phyloP scores from a whole-genome alignment of 2,329 filamentous ascomycete genomes.

The Aureobasidium sp. region DNA sequence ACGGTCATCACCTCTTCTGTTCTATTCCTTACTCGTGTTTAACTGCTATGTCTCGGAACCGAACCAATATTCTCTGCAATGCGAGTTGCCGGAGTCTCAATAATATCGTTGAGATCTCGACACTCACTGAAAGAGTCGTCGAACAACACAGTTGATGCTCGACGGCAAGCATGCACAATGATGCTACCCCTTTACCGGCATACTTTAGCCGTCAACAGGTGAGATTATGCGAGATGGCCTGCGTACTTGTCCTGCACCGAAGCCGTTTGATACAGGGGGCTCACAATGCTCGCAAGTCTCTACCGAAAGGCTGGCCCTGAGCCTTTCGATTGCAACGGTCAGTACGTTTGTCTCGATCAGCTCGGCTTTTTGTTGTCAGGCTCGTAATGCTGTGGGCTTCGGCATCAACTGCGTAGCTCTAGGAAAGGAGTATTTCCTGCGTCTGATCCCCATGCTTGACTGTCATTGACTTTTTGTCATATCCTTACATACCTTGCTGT shows the following conservation, averaged over 20 bases:
- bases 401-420: constrained; percentile 1
- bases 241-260: not conserved
- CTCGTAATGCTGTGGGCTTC: not conserved
- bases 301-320: not conserved
- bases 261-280: constrained; percentile 9
- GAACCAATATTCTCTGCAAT: not conserved
- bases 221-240: not conserved
- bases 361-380: not conserved
- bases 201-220: not conserved
- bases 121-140: too few species aligned
- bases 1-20: constrained; percentile 7
- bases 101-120: not conserved
- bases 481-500: not conserved
- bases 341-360: not conserved
- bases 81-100: too few species aligned
- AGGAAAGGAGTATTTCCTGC: constrained; percentile 7
- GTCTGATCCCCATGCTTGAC: too few species aligned
- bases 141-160: not conserved
- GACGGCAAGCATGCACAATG: not conserved
- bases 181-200: constrained; percentile 7
- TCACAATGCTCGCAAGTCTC: not conserved
- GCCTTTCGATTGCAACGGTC: constrained; percentile 6
- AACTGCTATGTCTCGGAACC: not conserved
- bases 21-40: not conserved
- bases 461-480: not conserved